Conservation (phyloP, 495 filamentous ascomycete species). For the Talaromyces thailandensis region DNA sequence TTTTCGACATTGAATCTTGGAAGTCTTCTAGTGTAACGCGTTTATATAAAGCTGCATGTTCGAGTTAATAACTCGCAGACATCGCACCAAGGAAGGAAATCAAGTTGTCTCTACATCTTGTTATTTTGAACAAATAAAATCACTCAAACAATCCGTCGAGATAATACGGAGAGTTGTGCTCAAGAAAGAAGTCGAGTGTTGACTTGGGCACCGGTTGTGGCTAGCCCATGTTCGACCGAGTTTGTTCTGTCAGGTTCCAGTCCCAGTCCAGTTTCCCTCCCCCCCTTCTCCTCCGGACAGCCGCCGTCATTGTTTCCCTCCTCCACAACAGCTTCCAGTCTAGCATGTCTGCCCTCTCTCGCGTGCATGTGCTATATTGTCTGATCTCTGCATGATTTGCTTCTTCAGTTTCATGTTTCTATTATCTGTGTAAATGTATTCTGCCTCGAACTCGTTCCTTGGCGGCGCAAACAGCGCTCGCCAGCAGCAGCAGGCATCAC, state of each 20-base stretch:
- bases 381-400: not conserved
- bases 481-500: slow-evolving; percentile 49
- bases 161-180: not conserved
- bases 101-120: not conserved
- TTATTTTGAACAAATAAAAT: not conserved
- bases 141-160: not conserved
- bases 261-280: not conserved
- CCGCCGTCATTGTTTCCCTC: not conserved
- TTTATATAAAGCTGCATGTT: not conserved
- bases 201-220: not conserved
- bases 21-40: not conserved
- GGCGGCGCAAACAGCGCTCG: slow-evolving; percentile 67
- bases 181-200: not conserved
- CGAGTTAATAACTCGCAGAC: not conserved
- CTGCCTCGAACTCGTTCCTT: slow-evolving; percentile 75
- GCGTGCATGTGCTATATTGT: not conserved
- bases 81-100: not conserved
- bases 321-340: not conserved
- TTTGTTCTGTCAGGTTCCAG: not conserved
- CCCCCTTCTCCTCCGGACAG: not conserved
- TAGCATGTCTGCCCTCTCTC: not conserved
- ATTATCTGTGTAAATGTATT: slow-evolving; percentile 57
- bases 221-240: not conserved
- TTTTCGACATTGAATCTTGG: too few species aligned
- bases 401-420: slow-evolving; percentile 4